Evolutionary conservation across 2,329 filamentous ascomycete species (phyloP), one percentile per base, ranked within the genome.

Genomic region (Sporothrix brunneoviolacea): DNA sequence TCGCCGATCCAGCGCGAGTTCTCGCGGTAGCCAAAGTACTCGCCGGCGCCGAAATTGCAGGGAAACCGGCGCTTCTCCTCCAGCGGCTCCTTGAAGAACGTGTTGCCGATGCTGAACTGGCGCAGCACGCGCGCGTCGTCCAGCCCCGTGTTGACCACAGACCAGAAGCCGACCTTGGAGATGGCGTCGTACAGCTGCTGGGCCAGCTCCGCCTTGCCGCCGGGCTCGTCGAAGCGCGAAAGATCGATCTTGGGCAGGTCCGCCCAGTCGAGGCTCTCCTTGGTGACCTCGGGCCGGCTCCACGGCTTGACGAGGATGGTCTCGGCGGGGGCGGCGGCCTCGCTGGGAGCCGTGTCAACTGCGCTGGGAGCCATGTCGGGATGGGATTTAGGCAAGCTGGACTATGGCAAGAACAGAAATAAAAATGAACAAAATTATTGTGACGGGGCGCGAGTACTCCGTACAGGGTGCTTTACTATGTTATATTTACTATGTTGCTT

Each of bases 161-260:
- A 51, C 47, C 51, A 80, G 64, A 78, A 73, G 2, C 75, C 75
- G 58, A 60, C 59, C 18, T 45, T 54, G 24, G 59, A 59, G 7
- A 75, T 69, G 10, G 75, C 76, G 53, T 78, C 71, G 21, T 73
- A 69, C 4, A 79, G 67, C 51, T 77, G 70, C 38, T 69, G 67
- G 3, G 74, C 73, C 4, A 79, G 63, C 45, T 67, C 62, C 56
- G 76, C 66, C 57, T 76, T 77, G 13, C 75, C 75, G 2, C 71
- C 73, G 0, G 74, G 72, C 36, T 70, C 61, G 36, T 73, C 69
- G 54, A 74, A 79, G n/a, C 66, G 66, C 16, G 68, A 67, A 0
- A 79, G 65, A 50, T 79, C 76, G 19, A 80, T 71, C 10, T 73
- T 52, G 39, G 52, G 48, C 42, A 54, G 48, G 6, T 54, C 52